Evolutionary conservation across 2,329 filamentous ascomycete species (phyloP).

Genomic region (Hypomyces perniciosus): DNA sequence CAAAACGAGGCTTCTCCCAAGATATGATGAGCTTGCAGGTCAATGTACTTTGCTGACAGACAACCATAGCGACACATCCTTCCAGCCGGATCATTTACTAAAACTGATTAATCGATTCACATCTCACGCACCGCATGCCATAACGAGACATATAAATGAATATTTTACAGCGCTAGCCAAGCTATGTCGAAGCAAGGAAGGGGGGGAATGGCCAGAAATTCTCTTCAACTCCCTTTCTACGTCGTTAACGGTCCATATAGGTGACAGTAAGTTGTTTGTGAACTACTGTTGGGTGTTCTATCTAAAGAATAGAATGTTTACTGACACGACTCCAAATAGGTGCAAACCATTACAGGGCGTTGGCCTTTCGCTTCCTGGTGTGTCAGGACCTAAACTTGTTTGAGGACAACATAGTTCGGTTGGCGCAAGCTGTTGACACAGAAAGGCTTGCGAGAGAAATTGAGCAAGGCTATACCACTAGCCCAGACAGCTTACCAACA

Average conservation of each 20-base stretch:
- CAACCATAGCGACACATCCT: constrained; percentile 13
- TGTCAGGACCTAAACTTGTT: constrained; percentile 33
- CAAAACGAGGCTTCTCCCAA: not conserved
- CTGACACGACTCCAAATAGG: constrained; percentile 3
- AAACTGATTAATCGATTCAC: constrained; percentile 28
- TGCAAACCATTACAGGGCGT: constrained; percentile 26
- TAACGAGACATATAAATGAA: constrained; percentile 21
- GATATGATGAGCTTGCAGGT: not conserved
- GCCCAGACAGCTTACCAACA: constrained; percentile 20
- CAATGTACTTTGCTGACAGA: constrained; percentile 13
- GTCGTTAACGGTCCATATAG: constrained; percentile 21
- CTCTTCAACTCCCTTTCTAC: constrained; percentile 24
- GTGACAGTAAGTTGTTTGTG: constrained; percentile 16
- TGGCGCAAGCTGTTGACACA: constrained; percentile 34
- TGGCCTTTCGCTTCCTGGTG: constrained; percentile 35
- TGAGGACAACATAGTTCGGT: constrained; percentile 31
- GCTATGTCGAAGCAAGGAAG: constrained; percentile 25
- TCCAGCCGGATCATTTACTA: constrained; percentile 25
- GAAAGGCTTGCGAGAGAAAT: constrained; percentile 38
- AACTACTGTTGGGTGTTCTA: not conserved
- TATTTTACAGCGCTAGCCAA: constrained; percentile 38
- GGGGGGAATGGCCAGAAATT: constrained; percentile 17
- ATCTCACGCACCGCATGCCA: constrained; percentile 16
- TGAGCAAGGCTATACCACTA: constrained; percentile 27
- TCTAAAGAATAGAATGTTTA: not conserved